These are phyloP conservation scores for Erysiphe pulchra DNA, from an alignment of 2,329 filamentous ascomycete species.

Conservation along the genomic window DNA sequence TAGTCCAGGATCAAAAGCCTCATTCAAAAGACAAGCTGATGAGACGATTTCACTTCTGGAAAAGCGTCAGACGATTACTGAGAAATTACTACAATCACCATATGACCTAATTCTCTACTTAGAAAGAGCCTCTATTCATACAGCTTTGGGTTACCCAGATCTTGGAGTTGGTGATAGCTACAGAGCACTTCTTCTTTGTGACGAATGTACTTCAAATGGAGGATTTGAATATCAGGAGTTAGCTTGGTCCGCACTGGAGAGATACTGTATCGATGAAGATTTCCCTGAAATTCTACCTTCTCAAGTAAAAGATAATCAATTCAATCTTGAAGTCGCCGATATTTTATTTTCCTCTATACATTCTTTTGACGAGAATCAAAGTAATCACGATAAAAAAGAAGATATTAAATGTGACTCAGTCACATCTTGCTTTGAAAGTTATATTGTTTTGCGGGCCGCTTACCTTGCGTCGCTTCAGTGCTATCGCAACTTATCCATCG, in stretches of 20 bases:
- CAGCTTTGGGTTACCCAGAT: slow-evolving; percentile 62
- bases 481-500: slow-evolving; percentile 31
- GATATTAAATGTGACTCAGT: no score
- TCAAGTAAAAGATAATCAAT: no score
- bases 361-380: no score
- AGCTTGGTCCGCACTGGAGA: slow-evolving; percentile 20
- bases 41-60: slow-evolving; percentile 18
- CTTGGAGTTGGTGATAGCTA: slow-evolving; percentile 79
- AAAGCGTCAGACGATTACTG: slow-evolving; percentile 29
- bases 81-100: slow-evolving; percentile 23
- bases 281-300: no score
- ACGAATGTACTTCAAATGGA: slow-evolving; percentile 53
- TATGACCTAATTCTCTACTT: slow-evolving; percentile 41
- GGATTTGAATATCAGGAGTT: slow-evolving; percentile 60
- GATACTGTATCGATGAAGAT: slow-evolving; percentile 4
- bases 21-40: not conserved
- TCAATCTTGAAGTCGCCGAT: no score
- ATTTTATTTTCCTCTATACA: no score
- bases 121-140: slow-evolving; percentile 44
- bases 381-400: no score
- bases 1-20: no score
- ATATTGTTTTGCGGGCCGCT: no score
- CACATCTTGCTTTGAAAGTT: no score
- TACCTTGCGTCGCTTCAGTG: slow-evolving; percentile 33
- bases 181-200: slow-evolving; percentile 61